Conservation (phyloP, 148 eudicot genomes). For the Amaranthus cruentus region DNA sequence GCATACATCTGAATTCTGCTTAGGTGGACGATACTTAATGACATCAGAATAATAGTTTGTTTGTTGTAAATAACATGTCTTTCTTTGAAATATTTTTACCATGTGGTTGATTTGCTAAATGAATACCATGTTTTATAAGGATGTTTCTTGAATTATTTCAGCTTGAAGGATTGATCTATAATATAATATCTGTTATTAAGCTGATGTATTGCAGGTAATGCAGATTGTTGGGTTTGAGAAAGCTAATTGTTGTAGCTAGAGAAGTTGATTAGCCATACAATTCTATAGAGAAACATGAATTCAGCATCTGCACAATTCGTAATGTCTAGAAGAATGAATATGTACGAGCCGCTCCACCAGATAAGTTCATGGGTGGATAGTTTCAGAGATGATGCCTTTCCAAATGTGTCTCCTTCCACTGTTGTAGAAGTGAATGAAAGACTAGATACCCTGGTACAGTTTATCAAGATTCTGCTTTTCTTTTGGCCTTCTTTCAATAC, state of each 20-base stretch:
- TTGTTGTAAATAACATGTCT: background rate
- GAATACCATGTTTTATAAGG: background rate
- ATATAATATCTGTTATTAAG: background rate
- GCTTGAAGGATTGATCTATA: background rate
- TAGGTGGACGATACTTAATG: too few species aligned
- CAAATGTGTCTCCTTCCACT: conserved; percentile 48
- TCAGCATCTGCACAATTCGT: conserved; percentile 59
- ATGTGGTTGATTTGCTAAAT: background rate
- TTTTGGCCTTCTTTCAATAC: background rate
- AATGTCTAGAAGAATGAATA: conserved; percentile 66
- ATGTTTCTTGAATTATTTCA: background rate
- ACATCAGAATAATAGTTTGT: background rate
- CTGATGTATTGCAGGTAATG: conserved; percentile 12
- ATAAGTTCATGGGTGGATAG: conserved; percentile 74
- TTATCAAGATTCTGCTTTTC: background rate
- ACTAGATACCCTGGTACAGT: conserved; percentile 56
- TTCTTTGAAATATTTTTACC: too few species aligned
- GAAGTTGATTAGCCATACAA: conserved; percentile 14
- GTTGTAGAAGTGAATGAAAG: conserved; percentile 50
- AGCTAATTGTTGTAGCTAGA: conserved; percentile 12
- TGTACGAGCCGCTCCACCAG: conserved; percentile 82
- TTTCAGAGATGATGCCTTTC: conserved; percentile 55
- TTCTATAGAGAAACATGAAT: conserved; percentile 44
- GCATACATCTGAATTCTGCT: too few species aligned
- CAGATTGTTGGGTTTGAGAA: conserved; percentile 1